phyloP scores from a whole-genome alignment of 352 stramenopile genomes.

The Globisporangium nagaii region DNA sequence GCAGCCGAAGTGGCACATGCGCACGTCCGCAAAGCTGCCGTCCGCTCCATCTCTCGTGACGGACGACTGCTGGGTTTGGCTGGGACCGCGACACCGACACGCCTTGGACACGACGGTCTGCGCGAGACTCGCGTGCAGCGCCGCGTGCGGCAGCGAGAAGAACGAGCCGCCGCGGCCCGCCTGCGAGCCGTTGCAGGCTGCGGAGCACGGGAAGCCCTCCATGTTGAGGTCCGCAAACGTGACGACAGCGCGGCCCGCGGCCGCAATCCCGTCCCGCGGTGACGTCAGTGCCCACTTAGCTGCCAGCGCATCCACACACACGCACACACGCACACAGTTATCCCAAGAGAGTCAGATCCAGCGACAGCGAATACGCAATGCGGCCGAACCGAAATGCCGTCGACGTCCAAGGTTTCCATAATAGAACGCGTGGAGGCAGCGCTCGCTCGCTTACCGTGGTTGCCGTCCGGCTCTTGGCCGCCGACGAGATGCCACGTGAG shows the following conservation, averaged over 20 bases:
- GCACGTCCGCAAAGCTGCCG: constrained; percentile 29
- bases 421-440: neutral
- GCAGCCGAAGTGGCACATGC: constrained; percentile 67
- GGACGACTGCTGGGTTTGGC: constrained; percentile 1
- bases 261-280: constrained; percentile 20
- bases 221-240: constrained; percentile 79
- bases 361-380: no score
- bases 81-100: constrained; percentile 23
- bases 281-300: constrained; percentile 71
- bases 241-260: constrained; percentile 23
- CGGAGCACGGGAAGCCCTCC: constrained; percentile 78
- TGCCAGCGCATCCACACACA: constrained; percentile 1
- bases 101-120: constrained; percentile 33
- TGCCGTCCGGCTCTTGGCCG: constrained; percentile 38
- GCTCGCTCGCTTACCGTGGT: constrained; percentile 39
- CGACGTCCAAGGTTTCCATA: no score
- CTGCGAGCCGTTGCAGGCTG: constrained; percentile 62
- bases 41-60: neutral
- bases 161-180: constrained; percentile 67
- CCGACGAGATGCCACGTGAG: constrained; percentile 66
- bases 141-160: constrained; percentile 38
- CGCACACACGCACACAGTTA: no score
- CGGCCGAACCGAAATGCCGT: neutral
- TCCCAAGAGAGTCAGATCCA: no score
- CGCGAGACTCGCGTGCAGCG: constrained; percentile 49